phyloP scores from a whole-genome alignment of 805 yeast genomes.

The Lachancea sp. region DNA sequence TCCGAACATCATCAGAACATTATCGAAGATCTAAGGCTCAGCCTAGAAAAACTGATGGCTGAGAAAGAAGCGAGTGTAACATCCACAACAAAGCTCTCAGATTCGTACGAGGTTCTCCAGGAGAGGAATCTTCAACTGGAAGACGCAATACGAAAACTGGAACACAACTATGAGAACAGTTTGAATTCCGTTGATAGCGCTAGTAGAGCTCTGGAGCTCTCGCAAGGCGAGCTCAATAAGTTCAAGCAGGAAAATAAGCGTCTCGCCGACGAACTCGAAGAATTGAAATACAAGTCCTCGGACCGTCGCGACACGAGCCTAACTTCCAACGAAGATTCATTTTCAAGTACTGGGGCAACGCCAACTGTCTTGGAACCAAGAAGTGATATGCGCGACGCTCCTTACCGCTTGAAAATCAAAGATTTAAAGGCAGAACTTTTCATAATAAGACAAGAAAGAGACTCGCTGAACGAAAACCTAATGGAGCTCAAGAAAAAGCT shows the following conservation, averaged over 20 bases:
- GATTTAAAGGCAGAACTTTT: conserved; percentile 81
- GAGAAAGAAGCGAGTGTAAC: conserved; percentile 41
- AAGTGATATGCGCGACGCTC: conserved; percentile 38
- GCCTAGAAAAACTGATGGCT: conserved; percentile 48
- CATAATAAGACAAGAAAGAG: conserved; percentile 77
- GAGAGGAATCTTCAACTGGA: conserved; percentile 15
- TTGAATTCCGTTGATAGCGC: conserved; percentile 67
- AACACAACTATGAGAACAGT: conserved; percentile 65
- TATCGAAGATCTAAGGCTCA: conserved; percentile 43
- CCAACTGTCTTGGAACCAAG: conserved; percentile 24
- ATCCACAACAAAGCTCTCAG: conserved; percentile 28
- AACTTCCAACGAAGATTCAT: conserved; percentile 21
- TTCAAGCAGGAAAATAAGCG: conserved; percentile 51
- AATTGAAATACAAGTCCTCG: conserved; percentile 43
- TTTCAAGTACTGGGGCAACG: conserved; percentile 8
- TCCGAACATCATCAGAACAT: conserved; percentile 4
- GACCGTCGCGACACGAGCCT: conserved; percentile 18
- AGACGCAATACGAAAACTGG: conserved; percentile 37
- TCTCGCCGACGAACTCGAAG: conserved; percentile 62
- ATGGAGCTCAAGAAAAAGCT: conserved; percentile 54
- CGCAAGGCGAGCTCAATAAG: conserved; percentile 63
- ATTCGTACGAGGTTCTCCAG: background rate
- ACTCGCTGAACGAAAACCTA: conserved; percentile 61
- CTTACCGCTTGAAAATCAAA: conserved; percentile 66
- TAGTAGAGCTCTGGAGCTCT: conserved; percentile 62